phyloP scores from a whole-genome alignment of 805 yeast species.

The Myxozyma monticola region DNA sequence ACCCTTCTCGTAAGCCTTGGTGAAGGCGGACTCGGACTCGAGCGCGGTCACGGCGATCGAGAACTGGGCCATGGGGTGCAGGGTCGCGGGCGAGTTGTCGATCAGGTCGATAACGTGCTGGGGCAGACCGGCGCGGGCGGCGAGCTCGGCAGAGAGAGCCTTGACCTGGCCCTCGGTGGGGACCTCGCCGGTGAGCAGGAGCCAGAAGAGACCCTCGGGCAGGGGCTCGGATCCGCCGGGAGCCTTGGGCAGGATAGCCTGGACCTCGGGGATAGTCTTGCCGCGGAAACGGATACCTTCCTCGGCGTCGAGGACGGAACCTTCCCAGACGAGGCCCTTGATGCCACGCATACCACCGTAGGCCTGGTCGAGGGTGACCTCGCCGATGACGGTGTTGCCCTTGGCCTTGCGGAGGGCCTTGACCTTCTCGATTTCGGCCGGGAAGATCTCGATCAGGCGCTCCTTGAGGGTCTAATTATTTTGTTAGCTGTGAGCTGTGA shows the following conservation, averaged over 20 bases:
- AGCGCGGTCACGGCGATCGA: slow-evolving; percentile 79
- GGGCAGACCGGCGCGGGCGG: slow-evolving; percentile 75
- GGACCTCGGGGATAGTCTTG: slow-evolving; percentile 76
- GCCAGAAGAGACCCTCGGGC: slow-evolving; percentile 77
- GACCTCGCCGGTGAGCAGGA: slow-evolving; percentile 76
- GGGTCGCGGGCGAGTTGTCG: slow-evolving; percentile 69
- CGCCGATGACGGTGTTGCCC: slow-evolving; percentile 76
- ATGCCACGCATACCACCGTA: slow-evolving; percentile 93
- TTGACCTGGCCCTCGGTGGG: slow-evolving; percentile 71
- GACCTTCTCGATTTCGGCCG: slow-evolving; percentile 88
- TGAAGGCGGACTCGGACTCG: slow-evolving; percentile 78
- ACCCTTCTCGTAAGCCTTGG: slow-evolving; percentile 83
- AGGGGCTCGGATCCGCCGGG: slow-evolving; percentile 58
- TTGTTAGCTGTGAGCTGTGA: no score
- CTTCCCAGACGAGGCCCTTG: slow-evolving; percentile 85
- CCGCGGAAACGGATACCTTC: slow-evolving; percentile 89
- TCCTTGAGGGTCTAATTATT: slow-evolving; percentile 81
- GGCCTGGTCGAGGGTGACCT: slow-evolving; percentile 73
- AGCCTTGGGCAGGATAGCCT: slow-evolving; percentile 70
- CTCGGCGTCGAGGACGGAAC: slow-evolving; percentile 78
- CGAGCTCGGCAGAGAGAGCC: slow-evolving; percentile 72
- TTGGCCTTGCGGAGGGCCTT: slow-evolving; percentile 84
- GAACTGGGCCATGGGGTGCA: slow-evolving; percentile 90
- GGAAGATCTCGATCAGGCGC: slow-evolving; percentile 88
- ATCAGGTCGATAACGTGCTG: slow-evolving; percentile 71